Base-by-base conservation (phyloP, 148 eudicot genomes). In the Silene latifolia region DNA sequence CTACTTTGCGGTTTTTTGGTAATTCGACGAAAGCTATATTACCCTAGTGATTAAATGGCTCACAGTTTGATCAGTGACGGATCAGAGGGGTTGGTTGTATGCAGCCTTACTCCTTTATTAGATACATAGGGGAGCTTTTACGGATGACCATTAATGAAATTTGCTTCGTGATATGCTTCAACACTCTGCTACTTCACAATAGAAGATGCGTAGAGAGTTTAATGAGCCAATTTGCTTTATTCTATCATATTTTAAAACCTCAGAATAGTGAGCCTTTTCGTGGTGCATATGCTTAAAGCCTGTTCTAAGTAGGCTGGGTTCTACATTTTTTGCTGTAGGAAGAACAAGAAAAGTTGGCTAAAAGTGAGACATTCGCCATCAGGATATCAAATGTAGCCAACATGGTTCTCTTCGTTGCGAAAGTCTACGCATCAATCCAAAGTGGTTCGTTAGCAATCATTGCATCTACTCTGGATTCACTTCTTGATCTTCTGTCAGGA, bases 361-460 rank as follows among this genome's bases (percentile, higher is more conserved):
- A 82, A 82, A 88, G 90, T 59, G 97, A 92, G 82, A 88, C 92
- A 79, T 56, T 82, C 69, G 97, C 97, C 59, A 92, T 92, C 71
- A 80, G 92, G 74, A 80, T 88, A 72, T 92, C 97, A 78, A 92
- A 89, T 80, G 62, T 88, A 42, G 92, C 94, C 74, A 92, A 92
- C 78, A 86, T 92, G 92, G 74, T 90, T 76, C 92, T 92, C 63
- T 88, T 92, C 76, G 75, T 74, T 76, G 94, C 97, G 7, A 92
- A 92, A 75, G 94, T 90, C 70, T 88, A 90, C 77, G 97, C 97
- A 69, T 92, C 92, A 1, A 14, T 87, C 58, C 75, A 72, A 78
- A 92, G 94, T 85, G 89, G 92, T 74, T 92, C 97, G 0, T 81
- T 92, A 82, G 97, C 97, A 66, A 88, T 92, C 74, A 86, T 92